Evolutionary conservation across 2,329 filamentous ascomycete species (phyloP).

Genomic region (Apiospora kogelbergensis): DNA sequence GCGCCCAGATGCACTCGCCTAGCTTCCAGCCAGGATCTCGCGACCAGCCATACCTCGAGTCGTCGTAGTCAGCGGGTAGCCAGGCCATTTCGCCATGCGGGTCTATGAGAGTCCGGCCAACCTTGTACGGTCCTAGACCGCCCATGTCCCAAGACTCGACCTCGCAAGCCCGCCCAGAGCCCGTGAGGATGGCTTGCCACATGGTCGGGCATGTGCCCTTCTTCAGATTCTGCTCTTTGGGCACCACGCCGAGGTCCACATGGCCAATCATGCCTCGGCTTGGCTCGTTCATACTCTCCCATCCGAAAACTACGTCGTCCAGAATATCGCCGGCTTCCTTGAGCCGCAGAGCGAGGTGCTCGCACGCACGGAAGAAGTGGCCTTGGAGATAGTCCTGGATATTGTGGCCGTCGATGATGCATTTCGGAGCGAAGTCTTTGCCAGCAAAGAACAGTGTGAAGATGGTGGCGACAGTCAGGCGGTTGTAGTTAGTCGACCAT

Average conservation of each 20-base stretch:
- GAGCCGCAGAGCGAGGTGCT: slow-evolving; percentile 79
- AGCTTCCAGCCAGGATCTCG: slow-evolving; percentile 86
- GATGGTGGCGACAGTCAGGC: slow-evolving; percentile 83
- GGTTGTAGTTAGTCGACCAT: slow-evolving; percentile 95
- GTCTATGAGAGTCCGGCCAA: slow-evolving; percentile 79
- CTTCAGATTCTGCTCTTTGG: slow-evolving; percentile 83
- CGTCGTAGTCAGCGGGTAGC: slow-evolving; percentile 80
- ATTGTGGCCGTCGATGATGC: slow-evolving; percentile 90
- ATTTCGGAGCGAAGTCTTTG: slow-evolving; percentile 89
- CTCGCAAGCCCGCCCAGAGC: slow-evolving; percentile 88
- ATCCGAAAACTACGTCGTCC: slow-evolving; percentile 85
- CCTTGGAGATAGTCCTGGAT: slow-evolving; percentile 93
- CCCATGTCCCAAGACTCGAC: slow-evolving; percentile 93
- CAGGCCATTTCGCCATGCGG: slow-evolving; percentile 84
- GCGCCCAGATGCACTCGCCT: slow-evolving; percentile 95
- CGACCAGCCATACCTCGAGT: slow-evolving; percentile 86
- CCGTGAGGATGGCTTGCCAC: slow-evolving; percentile 90
- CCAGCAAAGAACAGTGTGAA: slow-evolving; percentile 95
- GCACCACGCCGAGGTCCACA: slow-evolving; percentile 77
- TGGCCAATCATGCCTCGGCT: slow-evolving; percentile 85
- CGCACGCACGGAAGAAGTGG: slow-evolving; percentile 80
- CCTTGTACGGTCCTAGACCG: slow-evolving; percentile 87
- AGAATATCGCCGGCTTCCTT: slow-evolving; percentile 88
- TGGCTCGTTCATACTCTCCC: slow-evolving; percentile 96
- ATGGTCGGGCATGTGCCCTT: slow-evolving; percentile 92